Percentiles rank a stretch among this genome's conserved stretches.
Conservation (phyloP, 1,284 basidiomycete genomes). For the Wolfiporia cocos region DNA sequence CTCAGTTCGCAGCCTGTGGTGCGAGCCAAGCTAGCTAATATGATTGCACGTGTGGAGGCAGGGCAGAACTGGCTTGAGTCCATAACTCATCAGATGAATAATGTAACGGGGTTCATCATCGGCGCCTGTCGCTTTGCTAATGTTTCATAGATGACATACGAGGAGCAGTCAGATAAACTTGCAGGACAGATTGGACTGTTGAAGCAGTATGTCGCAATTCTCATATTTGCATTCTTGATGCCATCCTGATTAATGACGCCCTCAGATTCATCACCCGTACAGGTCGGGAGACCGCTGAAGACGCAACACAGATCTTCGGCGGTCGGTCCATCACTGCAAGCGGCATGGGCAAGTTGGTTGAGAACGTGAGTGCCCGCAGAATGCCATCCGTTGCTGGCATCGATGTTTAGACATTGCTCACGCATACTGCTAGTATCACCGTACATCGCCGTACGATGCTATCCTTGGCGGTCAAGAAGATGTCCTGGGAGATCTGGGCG, state of each 20-base stretch:
- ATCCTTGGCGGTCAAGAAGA: conserved; percentile 43
- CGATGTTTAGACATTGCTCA: not conserved
- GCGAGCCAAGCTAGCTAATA: conserved; percentile 78
- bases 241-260: conserved; percentile 2
- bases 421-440: conserved; percentile 37
- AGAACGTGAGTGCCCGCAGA: conserved; percentile 43
- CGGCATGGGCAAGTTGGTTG: conserved; percentile 51
- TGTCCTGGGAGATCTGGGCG: conserved; percentile 58
- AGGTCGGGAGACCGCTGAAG: conserved; percentile 68
- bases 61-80: conserved; percentile 88
- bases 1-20: conserved; percentile 88
- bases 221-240: conserved; percentile 1
- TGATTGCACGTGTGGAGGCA: conserved; percentile 88
- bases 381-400: not conserved
- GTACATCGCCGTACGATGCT: conserved; percentile 48
- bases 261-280: conserved; percentile 58
- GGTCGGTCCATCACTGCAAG: conserved; percentile 44
- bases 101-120: conserved; percentile 38
- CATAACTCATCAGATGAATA: conserved; percentile 90
- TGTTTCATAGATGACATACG: conserved; percentile 74
- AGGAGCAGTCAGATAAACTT: conserved; percentile 71
- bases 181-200: conserved; percentile 70
- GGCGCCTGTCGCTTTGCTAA: not conserved
- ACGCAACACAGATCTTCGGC: conserved; percentile 49
- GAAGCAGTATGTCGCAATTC: conserved; percentile 47